Evolutionary conservation across 2,329 filamentous ascomycete species (phyloP).

Genomic region (Ophiostoma australiae): DNA sequence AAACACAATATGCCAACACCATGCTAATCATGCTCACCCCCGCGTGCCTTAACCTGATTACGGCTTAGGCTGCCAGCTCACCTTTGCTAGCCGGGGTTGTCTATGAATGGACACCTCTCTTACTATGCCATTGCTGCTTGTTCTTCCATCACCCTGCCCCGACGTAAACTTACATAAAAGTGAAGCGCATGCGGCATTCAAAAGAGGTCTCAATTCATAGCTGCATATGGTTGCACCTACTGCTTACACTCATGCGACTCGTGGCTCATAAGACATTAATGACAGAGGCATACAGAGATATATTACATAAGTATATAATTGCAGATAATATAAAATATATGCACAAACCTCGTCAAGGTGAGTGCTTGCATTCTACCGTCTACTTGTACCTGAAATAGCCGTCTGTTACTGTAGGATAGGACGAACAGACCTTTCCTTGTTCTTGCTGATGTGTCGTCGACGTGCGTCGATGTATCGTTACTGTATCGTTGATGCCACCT

Average conservation of each 20-base stretch:
- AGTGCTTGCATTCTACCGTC: background rate
- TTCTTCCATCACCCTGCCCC: background rate
- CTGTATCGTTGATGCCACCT: background rate
- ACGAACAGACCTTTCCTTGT: background rate
- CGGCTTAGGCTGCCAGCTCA: slow-evolving; percentile 4
- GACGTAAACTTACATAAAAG: background rate
- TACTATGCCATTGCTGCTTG: background rate
- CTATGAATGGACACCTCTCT: background rate
- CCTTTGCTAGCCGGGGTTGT: background rate
- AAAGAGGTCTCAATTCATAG: background rate
- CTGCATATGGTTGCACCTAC: background rate
- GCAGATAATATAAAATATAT: background rate
- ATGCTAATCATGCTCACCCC: background rate
- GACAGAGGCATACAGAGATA: background rate
- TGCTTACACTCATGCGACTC: slow-evolving; percentile 3
- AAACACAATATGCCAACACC: background rate
- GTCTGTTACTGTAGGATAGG: slow-evolving; percentile 3
- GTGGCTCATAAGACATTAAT: background rate
- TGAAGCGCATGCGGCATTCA: too few relatives aligned
- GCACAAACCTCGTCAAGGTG: background rate
- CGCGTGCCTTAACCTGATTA: background rate
- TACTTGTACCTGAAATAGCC: slow-evolving; percentile 1
- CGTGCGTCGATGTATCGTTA: background rate
- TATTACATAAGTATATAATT: background rate
- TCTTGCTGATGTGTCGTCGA: background rate